Base-by-base conservation (phyloP, 140 eudicot genomes). In the Senecio squalidus region DNA sequence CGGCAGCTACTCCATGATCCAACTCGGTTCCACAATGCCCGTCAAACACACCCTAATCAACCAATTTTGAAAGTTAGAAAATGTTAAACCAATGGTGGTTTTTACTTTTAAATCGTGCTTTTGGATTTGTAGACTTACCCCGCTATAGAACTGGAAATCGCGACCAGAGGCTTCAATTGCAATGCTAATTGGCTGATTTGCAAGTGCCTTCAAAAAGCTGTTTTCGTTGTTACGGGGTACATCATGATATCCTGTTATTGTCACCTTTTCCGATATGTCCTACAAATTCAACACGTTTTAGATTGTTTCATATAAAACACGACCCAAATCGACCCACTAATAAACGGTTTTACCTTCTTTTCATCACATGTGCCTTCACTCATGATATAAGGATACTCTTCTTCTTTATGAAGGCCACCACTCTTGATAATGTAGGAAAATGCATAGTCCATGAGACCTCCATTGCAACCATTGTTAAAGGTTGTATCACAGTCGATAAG, bases 1-100 rank as follows among this genome's bases (percentile, higher is more conserved):
- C 96, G 1, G 96, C 94, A 40, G 98, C 84, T 29, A 91, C 98
- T 69, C 98, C 98, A 29, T 91, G 98, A 68, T 91, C 96, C 63
- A 91, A 71, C 38, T 77, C 88, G 3, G 86, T 78, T 36, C 98
- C 98, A 58, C 98, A 91, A 44, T 79, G 88, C 74, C 98, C 98
- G 20, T 86, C 94, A 33, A 86, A 91, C 33, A 91, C 96, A 49
- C 98, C 98, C 98, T 86, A 52, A 66, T 64, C 44, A 53, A 59
- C 52, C 27, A 23, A 20, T 38, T 17, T 53, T 48, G 17, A 39
- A 31, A 50, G 28, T 58, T 59, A 33, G 58, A 33, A 49, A 48
- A 9, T 14, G 16, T 17, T n/a, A 8, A 16, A 24, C 25, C 4
- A n/a, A 3, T 4, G 22, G 1, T 23, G 16, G 34, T 40, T 9